Percentiles rank a stretch among this genome's conserved stretches.
These are phyloP conservation scores for Xylaria sp. DNA, from an alignment of 2,329 filamentous ascomycete genomes.

Conservation along the genomic window DNA sequence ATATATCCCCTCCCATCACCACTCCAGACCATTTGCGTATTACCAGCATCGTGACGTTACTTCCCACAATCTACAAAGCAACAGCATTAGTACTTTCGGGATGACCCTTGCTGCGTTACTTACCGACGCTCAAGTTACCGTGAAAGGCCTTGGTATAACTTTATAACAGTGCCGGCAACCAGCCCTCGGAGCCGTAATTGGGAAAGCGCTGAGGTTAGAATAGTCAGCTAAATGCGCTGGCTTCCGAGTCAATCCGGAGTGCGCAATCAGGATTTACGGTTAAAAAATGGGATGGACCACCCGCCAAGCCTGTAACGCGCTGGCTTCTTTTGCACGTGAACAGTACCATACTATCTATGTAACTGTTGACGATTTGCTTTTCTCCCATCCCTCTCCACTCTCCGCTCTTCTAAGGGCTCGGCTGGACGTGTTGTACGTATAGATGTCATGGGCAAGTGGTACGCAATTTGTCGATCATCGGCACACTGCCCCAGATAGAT, in stretches of 20 bases:
- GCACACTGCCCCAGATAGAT: constrained; percentile 6
- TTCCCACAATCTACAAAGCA: not conserved
- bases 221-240: constrained; percentile 23
- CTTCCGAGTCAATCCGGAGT: constrained; percentile 29
- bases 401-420: constrained; percentile 16
- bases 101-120: not conserved
- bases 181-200: not conserved
- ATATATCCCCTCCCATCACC: not conserved
- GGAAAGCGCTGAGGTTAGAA: not conserved
- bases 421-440: not conserved
- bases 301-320: constrained; percentile 33
- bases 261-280: constrained; percentile 28
- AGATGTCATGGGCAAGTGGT: not conserved
- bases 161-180: not conserved
- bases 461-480: constrained; percentile 15
- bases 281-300: constrained; percentile 19
- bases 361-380: constrained; percentile 8
- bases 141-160: not conserved
- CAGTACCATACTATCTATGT: not conserved
- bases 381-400: not conserved
- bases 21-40: not conserved
- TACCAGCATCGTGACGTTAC: not conserved
- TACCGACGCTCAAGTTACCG: not conserved
- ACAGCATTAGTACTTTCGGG: not conserved
- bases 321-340: constrained; percentile 22